Conservation (phyloP, 768 basidiomycete genomes). For the Xerocomellus amylosporus region DNA sequence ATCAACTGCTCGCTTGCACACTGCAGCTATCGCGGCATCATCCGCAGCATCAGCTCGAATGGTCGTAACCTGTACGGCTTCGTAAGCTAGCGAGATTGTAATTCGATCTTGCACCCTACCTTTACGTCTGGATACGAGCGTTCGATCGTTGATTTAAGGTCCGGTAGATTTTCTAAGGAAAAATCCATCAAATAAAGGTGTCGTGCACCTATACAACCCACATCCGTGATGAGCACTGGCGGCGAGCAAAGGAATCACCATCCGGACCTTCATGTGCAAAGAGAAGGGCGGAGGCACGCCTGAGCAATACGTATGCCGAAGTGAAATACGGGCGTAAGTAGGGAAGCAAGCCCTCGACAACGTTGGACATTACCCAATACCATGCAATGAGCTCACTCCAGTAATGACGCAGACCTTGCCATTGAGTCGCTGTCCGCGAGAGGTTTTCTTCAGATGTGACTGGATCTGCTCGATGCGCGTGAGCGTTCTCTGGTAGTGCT, state of each 20-base stretch:
- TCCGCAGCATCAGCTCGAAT: conserved; percentile 83
- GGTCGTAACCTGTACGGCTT: conserved; percentile 64
- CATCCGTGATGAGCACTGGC: conserved; percentile 2
- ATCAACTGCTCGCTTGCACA: conserved; percentile 69
- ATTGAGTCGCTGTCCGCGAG: conserved; percentile 55
- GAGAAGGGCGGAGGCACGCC: conserved; percentile 66
- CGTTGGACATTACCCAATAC: conserved; percentile 67
- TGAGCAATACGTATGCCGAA: conserved; percentile 26
- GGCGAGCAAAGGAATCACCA: background rate
- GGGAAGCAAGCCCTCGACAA: conserved; percentile 3
- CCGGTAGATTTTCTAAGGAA: conserved; percentile 61
- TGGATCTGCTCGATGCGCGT: conserved; percentile 67
- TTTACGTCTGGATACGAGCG: conserved; percentile 73
- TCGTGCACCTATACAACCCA: conserved; percentile 52
- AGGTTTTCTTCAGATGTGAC: conserved; percentile 55
- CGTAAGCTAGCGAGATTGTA: conserved; percentile 10
- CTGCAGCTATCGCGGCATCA: conserved; percentile 58
- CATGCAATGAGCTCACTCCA: conserved; percentile 81
- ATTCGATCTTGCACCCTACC: conserved; percentile 37
- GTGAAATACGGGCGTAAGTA: conserved; percentile 12
- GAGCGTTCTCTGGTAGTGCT: conserved; percentile 58
- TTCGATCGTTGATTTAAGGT: conserved; percentile 67
- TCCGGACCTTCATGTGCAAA: conserved; percentile 76
- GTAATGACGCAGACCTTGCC: conserved; percentile 87
- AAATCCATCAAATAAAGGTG: conserved; percentile 79